These are phyloP conservation scores for Eucalyptus urophylla DNA, from an alignment of 345 rosid species.

Conservation along the genomic window DNA sequence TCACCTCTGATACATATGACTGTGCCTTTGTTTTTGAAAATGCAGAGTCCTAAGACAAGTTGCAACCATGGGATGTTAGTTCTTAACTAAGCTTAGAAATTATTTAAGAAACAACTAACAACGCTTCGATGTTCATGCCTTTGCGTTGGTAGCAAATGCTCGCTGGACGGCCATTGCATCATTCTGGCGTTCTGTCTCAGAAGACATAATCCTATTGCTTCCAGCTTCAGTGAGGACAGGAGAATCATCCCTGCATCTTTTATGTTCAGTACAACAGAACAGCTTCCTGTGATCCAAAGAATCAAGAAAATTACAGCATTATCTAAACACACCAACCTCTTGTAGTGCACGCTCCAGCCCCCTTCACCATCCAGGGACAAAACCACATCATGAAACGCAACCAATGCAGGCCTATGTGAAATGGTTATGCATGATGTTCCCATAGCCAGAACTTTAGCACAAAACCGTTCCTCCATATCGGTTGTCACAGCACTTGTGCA, in stretches of 20 bases:
- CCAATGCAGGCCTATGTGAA: conserved; percentile 97
- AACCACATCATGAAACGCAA: conserved; percentile 93
- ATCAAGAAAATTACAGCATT: not conserved
- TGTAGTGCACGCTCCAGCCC: conserved; percentile 74
- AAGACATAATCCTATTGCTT: conserved; percentile 18
- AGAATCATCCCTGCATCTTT: conserved; percentile 54
- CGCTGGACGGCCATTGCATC: conserved; percentile 90
- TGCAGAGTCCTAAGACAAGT: conserved; percentile 30
- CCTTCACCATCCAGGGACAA: conserved; percentile 98
- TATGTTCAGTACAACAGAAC: not conserved
- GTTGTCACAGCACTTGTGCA: conserved; percentile 99
- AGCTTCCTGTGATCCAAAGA: not conserved
- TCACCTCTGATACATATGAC: conserved; percentile 55
- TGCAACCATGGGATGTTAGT: not conserved
- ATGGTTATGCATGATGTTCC: conserved; percentile 99
- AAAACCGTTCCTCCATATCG: conserved; percentile 98
- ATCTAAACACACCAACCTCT: conserved; percentile 41
- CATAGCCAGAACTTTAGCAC: conserved; percentile 94
- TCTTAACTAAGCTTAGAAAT: not conserved
- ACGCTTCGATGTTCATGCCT: conserved; percentile 19
- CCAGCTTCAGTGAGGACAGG: conserved; percentile 30
- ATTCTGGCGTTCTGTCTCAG: conserved; percentile 56
- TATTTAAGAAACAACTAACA: not conserved
- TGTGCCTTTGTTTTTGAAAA: conserved; percentile 40
- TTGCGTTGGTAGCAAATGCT: conserved; percentile 60